A percentile compares a stretch with the other conserved stretches of the same genome.
These are phyloP conservation scores for Talaromyces sp. DNA, from an alignment of 2,329 filamentous ascomycete species.

Conservation along the genomic window DNA sequence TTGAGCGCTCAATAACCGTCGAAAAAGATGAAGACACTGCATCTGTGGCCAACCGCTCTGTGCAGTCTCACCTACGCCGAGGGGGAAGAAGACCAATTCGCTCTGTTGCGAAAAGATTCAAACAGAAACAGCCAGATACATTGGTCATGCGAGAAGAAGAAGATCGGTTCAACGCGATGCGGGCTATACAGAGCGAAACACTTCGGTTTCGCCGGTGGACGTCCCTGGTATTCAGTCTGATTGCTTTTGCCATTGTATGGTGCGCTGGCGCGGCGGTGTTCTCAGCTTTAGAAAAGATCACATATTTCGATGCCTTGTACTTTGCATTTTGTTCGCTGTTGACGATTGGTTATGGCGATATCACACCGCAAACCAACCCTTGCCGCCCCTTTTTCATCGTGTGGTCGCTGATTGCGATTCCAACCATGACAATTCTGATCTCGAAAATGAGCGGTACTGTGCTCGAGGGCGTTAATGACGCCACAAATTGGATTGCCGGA, in stretches of 20 bases:
- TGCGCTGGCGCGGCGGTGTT: slow-evolving; percentile 75
- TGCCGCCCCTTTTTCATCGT: slow-evolving; percentile 88
- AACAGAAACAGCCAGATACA: slow-evolving; percentile 38
- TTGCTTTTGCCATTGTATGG: slow-evolving; percentile 72
- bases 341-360: slow-evolving; percentile 84
- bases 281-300: slow-evolving; percentile 53
- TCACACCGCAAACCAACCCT: slow-evolving; percentile 69
- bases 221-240: slow-evolving; percentile 62
- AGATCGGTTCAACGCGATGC: slow-evolving; percentile 74
- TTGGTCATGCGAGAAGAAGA: slow-evolving; percentile 60
- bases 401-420: slow-evolving; percentile 80
- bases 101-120: slow-evolving; percentile 18
- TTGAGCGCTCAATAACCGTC: slow-evolving; percentile 49
- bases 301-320: slow-evolving; percentile 78
- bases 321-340: slow-evolving; percentile 79
- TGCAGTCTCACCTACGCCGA: not conserved
- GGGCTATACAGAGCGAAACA: slow-evolving; percentile 66
- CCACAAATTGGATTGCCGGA: slow-evolving; percentile 57
- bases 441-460: slow-evolving; percentile 81
- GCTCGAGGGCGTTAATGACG: slow-evolving; percentile 61
- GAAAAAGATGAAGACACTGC: slow-evolving; percentile 10
- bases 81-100: slow-evolving; percentile 14
- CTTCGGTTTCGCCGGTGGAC: slow-evolving; percentile 67
- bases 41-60: not conserved
- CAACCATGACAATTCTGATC: slow-evolving; percentile 83